Base-by-base conservation (phyloP, 75 land plant species). In the Azolla pinnata region DNA sequence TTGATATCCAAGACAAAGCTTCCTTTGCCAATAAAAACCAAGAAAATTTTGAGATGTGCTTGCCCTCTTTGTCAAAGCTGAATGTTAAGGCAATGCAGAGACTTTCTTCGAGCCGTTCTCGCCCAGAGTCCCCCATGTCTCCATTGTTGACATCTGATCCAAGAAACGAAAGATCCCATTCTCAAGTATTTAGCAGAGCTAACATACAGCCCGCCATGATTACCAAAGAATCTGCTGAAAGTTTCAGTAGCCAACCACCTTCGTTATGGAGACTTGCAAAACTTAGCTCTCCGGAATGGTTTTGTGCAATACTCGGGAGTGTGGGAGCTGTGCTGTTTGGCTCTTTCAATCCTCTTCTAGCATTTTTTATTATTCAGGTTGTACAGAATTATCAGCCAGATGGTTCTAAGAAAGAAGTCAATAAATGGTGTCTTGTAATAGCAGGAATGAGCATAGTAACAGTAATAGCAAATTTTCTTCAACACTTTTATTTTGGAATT, bases 101-200 rank as follows among this genome's bases (percentile, higher is more conserved):
- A 21, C 85, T 70, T 67, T 46, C 68, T 38, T 71, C 86, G 34
- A 76, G 75, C 76, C 60, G 76, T 18, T 84, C 87, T 32, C 84
- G 81, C 53, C 99, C 99, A 14, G 99, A 95, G 63, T 95, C 99
- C 18, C 97, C 99, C 48, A 75, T 90, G 17, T 95, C 99, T 31
- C 99, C 97, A 38, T 86, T 95, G 45, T 70, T 95, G 73, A 88
- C 90, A 67, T 86, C 99, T 71, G 99, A 95, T 78, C 99, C 97
- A 31, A 76, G 81, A 57, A 84, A 84, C 71, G 97, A 95, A 65
- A 79, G 97, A 1, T 95, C 99, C 24, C 96, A 95, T 64, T 90
- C 99, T 33, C 87, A 95, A 62, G 86, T 85, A n/a, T 95, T 89
- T 61, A 90, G 90, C 57, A 74, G 90, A 49, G 81, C 81, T 5